phyloP scores from a whole-genome alignment of 345 rosid genomes.

The Capsella bursapastoris region DNA sequence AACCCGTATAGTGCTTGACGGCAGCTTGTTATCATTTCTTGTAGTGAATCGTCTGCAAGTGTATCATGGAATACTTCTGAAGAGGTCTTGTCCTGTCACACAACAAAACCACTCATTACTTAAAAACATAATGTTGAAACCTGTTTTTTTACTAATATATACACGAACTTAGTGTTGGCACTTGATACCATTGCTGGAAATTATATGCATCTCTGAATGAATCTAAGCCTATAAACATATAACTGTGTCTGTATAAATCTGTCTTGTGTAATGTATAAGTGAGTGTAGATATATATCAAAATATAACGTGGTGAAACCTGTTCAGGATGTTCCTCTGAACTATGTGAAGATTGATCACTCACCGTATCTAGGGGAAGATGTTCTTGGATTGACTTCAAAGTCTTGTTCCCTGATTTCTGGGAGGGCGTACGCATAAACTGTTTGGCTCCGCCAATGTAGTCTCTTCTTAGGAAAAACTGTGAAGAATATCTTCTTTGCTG shows the following conservation, averaged over 20 bases:
- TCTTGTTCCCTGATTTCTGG: slow-evolving; percentile 39
- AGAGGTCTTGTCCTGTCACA: slow-evolving; percentile 39
- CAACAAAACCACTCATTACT: background rate
- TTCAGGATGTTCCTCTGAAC: slow-evolving; percentile 31
- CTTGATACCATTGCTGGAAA: slow-evolving; percentile 2
- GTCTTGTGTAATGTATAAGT: background rate
- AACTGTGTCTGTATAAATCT: background rate
- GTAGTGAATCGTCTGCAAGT: slow-evolving; percentile 29
- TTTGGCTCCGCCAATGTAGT: slow-evolving; percentile 50
- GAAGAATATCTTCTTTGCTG: slow-evolving; percentile 62
- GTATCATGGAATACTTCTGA: slow-evolving; percentile 31
- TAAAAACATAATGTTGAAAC: background rate
- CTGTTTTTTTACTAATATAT: background rate
- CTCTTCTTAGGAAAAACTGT: slow-evolving; percentile 55
- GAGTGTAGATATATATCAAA: background rate
- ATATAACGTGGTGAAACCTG: slow-evolving; percentile 50
- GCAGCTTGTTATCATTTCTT: slow-evolving; percentile 54
- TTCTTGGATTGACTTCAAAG: slow-evolving; percentile 37
- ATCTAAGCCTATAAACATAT: background rate
- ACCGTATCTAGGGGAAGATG: slow-evolving; percentile 31
- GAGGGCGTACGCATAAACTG: slow-evolving; percentile 50
- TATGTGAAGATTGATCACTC: slow-evolving; percentile 42
- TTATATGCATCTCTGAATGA: slow-evolving; percentile 4
- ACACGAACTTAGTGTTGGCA: background rate
- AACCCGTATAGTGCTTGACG: slow-evolving; percentile 56